Conservation (phyloP, 2,329 filamentous ascomycete species). For the Arthrobotrys musiformis region DNA sequence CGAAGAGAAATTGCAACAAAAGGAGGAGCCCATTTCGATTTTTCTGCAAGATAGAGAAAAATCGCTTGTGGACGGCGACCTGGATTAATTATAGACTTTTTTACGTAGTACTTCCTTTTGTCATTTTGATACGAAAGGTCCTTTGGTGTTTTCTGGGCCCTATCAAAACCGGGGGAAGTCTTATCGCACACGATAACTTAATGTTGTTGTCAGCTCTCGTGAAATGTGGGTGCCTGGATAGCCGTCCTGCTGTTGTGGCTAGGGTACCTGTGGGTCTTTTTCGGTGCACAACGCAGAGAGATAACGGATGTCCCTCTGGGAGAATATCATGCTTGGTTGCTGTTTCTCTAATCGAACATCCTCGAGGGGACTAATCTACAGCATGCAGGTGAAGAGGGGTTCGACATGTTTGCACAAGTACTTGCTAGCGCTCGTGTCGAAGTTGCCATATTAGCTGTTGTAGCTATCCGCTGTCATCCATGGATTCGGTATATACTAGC, state of each 20-base stretch:
- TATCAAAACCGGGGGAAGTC: neutral
- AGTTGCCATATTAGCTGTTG: neutral
- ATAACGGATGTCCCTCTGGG: conserved; percentile 33
- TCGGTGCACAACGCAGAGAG: conserved; percentile 38
- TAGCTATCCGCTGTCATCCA: neutral
- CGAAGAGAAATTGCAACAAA: neutral
- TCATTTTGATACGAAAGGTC: too few species aligned
- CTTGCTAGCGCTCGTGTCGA: too few species aligned
- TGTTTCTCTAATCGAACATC: too few species aligned
- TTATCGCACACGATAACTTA: neutral
- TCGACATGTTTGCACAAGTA: too few species aligned
- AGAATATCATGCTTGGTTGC: neutral
- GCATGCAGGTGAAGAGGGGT: neutral
- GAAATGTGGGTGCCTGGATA: conserved; percentile 46
- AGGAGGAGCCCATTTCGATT: neutral
- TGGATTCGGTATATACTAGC: neutral
- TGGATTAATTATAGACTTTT: conserved; percentile 53
- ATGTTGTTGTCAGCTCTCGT: neutral
- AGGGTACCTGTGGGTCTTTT: conserved; percentile 21
- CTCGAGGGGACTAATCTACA: neutral
- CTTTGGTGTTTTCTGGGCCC: conserved; percentile 13
- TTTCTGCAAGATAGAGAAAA: conserved; percentile 40
- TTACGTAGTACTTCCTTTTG: too few species aligned
- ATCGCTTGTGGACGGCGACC: conserved; percentile 49
- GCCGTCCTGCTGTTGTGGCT: conserved; percentile 25